These are phyloP conservation scores for Solanum lignicaule DNA, from an alignment of 257 asterid species.

Conservation along the genomic window DNA sequence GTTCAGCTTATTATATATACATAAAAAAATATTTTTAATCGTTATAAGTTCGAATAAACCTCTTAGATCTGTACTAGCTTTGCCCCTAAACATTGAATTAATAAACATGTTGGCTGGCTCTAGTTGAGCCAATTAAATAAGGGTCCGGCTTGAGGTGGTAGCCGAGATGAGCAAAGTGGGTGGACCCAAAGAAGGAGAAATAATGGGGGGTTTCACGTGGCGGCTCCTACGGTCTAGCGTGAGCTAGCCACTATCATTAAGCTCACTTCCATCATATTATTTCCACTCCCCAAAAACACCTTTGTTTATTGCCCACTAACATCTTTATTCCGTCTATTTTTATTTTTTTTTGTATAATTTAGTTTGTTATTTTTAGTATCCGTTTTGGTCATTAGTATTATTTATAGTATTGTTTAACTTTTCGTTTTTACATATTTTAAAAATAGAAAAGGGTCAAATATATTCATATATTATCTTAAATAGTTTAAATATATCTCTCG, in stretches of 20 bases:
- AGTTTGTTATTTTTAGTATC: background rate
- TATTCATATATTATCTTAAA: too few species aligned
- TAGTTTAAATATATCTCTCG: too few species aligned
- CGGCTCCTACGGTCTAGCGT: constrained; percentile 6
- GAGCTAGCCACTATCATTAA: constrained; percentile 1
- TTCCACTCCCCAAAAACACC: background rate
- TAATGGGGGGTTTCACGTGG: background rate
- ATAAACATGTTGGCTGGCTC: background rate
- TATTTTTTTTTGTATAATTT: too few species aligned
- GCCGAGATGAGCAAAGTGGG: background rate
- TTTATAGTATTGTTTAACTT: too few species aligned
- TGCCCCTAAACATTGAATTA: background rate
- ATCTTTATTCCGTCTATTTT: background rate
- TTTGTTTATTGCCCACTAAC: background rate
- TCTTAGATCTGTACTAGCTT: too few species aligned
- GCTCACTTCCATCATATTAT: background rate
- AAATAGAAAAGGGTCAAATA: background rate
- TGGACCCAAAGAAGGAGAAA: background rate
- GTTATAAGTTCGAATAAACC: too few species aligned
- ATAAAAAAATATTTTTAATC: too few species aligned
- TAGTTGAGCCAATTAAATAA: background rate
- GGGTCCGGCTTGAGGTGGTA: background rate
- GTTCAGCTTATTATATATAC: too few species aligned
- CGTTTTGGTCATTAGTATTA: background rate
- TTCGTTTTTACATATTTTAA: too few species aligned